Evolutionary conservation across 139 green algal genomes (phyloP).

Genomic region (Chlorella sp.): DNA sequence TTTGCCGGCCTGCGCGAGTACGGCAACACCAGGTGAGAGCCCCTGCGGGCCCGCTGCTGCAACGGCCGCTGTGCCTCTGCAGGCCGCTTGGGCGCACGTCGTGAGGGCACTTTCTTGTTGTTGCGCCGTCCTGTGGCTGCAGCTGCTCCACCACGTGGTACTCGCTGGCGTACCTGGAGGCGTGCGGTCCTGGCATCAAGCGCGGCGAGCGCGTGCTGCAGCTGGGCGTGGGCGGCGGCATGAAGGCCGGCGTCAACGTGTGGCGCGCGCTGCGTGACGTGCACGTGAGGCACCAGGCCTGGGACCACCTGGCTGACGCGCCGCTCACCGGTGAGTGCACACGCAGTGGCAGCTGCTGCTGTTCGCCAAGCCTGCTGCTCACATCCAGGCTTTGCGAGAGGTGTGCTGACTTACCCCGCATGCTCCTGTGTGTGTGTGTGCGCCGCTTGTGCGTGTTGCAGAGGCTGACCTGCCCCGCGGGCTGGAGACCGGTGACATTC

Average conservation of each 20-base stretch:
- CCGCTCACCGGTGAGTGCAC: constrained; percentile 1
- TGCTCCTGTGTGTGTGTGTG: neutral
- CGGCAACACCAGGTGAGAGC: constrained; percentile 40
- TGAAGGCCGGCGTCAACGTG: constrained; percentile 50
- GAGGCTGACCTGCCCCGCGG: constrained; percentile 41
- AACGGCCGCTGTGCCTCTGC: neutral
- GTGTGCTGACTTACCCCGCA: neutral
- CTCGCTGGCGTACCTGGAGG: constrained; percentile 44
- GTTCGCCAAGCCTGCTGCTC: neutral
- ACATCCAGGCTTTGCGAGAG: too few species aligned
- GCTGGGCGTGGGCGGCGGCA: constrained; percentile 50
- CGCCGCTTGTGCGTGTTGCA: neutral
- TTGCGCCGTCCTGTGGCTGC: neutral
- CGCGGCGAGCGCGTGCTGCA: constrained; percentile 39
- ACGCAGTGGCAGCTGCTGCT: neutral
- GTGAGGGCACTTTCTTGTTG: neutral
- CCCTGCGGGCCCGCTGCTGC: neutral
- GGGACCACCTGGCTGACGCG: constrained; percentile 20
- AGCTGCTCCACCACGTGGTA: constrained; percentile 54
- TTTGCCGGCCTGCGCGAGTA: constrained; percentile 45
- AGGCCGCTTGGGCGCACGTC: neutral
- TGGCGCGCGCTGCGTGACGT: constrained; percentile 43
- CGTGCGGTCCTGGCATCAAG: constrained; percentile 18
- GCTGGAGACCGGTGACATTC: constrained; percentile 17
- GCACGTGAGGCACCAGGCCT: constrained; percentile 24